Conservation (phyloP, 164 flowering plant species). For the Vitis riparia region DNA sequence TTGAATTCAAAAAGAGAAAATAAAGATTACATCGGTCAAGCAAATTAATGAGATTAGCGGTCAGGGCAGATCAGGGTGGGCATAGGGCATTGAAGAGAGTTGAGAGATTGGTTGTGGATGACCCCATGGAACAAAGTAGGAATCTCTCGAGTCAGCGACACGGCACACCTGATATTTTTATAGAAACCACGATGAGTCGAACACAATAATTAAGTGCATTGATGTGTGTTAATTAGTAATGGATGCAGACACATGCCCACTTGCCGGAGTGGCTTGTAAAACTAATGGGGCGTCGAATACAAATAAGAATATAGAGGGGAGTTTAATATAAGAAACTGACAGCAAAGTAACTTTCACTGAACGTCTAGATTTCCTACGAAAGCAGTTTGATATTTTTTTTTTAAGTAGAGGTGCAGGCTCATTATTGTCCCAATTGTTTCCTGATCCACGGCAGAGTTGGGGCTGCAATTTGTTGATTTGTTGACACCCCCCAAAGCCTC, state of each 20-base stretch:
- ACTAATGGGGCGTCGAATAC: background rate
- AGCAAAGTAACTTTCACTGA: background rate
- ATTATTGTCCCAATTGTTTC: conserved; percentile 10
- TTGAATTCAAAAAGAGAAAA: too few relatives aligned
- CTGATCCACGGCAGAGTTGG: conserved; percentile 10
- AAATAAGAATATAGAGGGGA: too few relatives aligned
- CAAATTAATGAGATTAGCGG: too few relatives aligned
- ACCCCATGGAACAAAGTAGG: background rate
- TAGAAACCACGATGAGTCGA: background rate
- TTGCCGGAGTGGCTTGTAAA: conserved; percentile 8
- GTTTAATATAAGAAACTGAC: background rate
- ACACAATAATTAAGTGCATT: conserved; percentile 5
- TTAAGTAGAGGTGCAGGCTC: background rate
- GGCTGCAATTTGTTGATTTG: background rate
- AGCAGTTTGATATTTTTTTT: background rate
- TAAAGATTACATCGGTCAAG: too few relatives aligned
- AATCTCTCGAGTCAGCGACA: conserved; percentile 6
- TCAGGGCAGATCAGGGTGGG: too few relatives aligned
- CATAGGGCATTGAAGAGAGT: too few relatives aligned
- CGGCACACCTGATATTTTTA: background rate
- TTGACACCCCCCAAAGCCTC: background rate
- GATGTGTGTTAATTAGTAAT: background rate
- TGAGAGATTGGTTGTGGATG: too few relatives aligned
- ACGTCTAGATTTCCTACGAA: background rate
- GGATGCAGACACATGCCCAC: conserved; percentile 20